A percentile compares a stretch with the other conserved stretches of the same genome.
Evolutionary conservation across 306 rosid genomes (phyloP).

Genomic region (Cucurbita moschata): DNA sequence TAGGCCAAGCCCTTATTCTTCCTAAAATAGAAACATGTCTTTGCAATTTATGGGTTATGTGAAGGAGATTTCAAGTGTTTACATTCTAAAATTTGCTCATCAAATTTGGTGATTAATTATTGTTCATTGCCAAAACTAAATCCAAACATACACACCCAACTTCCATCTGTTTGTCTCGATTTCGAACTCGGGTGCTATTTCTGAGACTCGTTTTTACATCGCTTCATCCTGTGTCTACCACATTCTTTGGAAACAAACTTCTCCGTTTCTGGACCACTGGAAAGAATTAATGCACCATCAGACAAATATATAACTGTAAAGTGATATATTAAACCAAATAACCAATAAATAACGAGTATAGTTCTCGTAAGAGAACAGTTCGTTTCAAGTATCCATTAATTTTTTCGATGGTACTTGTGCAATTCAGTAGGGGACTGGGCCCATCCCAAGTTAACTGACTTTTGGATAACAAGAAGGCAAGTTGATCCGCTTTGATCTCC

Average conservation of each 20-base stretch:
- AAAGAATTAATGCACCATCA: neutral
- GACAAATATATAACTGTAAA: too few relatives aligned
- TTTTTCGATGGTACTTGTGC: too few relatives aligned
- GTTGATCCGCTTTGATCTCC: too few relatives aligned
- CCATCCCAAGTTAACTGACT: too few relatives aligned
- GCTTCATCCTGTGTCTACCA: neutral
- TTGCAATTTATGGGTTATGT: neutral
- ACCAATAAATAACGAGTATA: too few relatives aligned
- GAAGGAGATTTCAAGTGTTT: neutral
- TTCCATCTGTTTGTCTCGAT: neutral
- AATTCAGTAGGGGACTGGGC: too few relatives aligned
- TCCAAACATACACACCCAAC: neutral
- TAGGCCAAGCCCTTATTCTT: neutral
- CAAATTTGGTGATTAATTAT: neutral
- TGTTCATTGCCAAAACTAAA: neutral
- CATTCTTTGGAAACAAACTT: slow-evolving; percentile 10
- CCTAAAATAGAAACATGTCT: neutral
- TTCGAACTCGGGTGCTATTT: neutral
- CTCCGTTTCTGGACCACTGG: neutral
- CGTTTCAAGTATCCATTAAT: too few relatives aligned
- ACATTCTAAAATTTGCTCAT: neutral
- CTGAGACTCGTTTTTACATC: neutral
- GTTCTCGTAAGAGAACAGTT: too few relatives aligned
- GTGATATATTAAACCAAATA: too few relatives aligned
- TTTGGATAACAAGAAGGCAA: too few relatives aligned